Base-by-base conservation (phyloP, 345 rosid genomes). In the Populus pruinosa region DNA sequence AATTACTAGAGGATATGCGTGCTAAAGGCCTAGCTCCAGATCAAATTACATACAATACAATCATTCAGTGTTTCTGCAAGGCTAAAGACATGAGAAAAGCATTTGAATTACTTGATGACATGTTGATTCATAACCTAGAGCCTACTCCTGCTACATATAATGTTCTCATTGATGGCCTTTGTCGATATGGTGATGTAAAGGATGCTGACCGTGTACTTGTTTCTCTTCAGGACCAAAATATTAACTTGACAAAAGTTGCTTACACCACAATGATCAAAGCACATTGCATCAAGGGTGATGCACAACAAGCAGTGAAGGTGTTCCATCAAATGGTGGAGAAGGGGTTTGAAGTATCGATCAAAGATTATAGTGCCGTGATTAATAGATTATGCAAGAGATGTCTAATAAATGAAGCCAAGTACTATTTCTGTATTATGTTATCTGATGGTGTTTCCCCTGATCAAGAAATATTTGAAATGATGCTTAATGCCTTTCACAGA, bases 211-310 rank as follows among this genome's bases (percentile, higher is more conserved):
- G 21, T 64, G 84, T 92, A 59, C 71, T 90, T 71, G 62, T 53
- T 82, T 83, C 78, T 56, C 91, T 92, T 70, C 90, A 83, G 77
- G 81, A 72, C 59, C 47, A 7, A 71, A 78, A 78, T 70, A 75
- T 81, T 55, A 70, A 38, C 64, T 69, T 90, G 76, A 79, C 86
- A 18, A 92, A 89, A 76, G 79, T 85, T 82, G 89, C 94, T 77
- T 92, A 88, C 76, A 86, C 89, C 72, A 87, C 91, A 66, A 43
- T 92, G 75, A 83, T 93, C 78, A 93, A 89, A 82, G 95, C 91
- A 74, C 93, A 92, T 81, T 92, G 97, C 75, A 89, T 73, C 33
- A 92, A 88, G 79, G 97, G 97, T 64, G 88, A 89, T 81, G 88
- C 83, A 25, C 63, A 77, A 73, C 81, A 33, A 49, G 92, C 87